Conservation (phyloP, 2,329 filamentous ascomycete genomes). For the Teratosphaeria viscida region DNA sequence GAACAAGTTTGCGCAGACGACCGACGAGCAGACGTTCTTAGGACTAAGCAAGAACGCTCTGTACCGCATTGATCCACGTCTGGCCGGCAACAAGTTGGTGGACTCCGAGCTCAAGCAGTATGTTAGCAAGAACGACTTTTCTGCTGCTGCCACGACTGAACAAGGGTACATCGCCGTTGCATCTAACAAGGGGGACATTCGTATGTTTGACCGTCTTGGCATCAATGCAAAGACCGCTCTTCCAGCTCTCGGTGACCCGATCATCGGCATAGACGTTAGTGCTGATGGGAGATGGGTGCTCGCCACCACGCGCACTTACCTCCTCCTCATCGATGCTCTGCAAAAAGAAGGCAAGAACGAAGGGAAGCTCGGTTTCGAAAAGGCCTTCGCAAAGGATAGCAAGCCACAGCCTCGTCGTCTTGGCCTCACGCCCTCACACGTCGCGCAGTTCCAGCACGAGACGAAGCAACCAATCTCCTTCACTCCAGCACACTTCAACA, state of each 20-base stretch:
- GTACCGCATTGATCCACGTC: constrained; percentile 84
- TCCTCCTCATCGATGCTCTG: constrained; percentile 82
- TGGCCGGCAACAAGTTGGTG: constrained; percentile 84
- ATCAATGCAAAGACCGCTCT: constrained; percentile 98
- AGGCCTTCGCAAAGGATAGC: constrained; percentile 77
- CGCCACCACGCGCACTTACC: constrained; percentile 86
- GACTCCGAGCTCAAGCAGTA: constrained; percentile 93
- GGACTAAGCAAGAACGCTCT: constrained; percentile 87
- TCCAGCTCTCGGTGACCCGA: constrained; percentile 86
- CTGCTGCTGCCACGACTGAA: constrained; percentile 83
- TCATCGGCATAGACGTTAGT: constrained; percentile 88
- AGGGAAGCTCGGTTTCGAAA: constrained; percentile 96
- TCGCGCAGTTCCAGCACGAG: constrained; percentile 95
- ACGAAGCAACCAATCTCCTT: constrained; percentile 79
- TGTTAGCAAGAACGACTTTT: constrained; percentile 93
- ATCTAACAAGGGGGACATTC: constrained; percentile 94
- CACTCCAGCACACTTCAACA: constrained; percentile 89
- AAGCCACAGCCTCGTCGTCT: constrained; percentile 91
- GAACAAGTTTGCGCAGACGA: constrained; percentile 97
- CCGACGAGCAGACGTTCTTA: constrained; percentile 85
- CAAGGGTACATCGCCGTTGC: constrained; percentile 96
- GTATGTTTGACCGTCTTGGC: constrained; percentile 88
- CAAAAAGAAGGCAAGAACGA: constrained; percentile 93
- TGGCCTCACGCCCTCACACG: constrained; percentile 78
- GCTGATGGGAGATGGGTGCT: constrained; percentile 94